These are phyloP conservation scores for Fusarium incarnatum DNA, from an alignment of 2,329 filamentous ascomycete species.

Conservation along the genomic window DNA sequence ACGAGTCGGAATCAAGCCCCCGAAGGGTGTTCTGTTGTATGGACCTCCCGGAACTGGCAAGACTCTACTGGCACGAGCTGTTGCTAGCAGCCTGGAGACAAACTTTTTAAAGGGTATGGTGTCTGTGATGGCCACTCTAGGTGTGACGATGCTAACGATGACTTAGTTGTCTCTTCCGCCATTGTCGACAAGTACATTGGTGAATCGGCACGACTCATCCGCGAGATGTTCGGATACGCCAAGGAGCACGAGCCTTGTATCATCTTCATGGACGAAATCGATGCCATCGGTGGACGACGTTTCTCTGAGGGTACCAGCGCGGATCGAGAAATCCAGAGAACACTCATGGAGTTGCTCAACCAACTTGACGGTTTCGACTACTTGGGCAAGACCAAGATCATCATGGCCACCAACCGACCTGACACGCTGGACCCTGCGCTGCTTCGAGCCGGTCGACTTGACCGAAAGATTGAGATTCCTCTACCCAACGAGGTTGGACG, in stretches of 20 bases:
- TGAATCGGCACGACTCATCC: slow-evolving; percentile 94
- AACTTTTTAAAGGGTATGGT: slow-evolving; percentile 93
- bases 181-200: slow-evolving; percentile 99
- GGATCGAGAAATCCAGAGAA: slow-evolving; percentile 97
- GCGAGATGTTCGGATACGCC: slow-evolving; percentile 99
- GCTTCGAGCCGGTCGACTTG: slow-evolving; percentile 90
- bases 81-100: slow-evolving; percentile 95
- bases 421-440: slow-evolving; percentile 95
- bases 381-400: slow-evolving; percentile 99
- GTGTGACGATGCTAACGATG: slow-evolving; percentile 34
- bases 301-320: slow-evolving; percentile 98
- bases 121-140: not conserved
- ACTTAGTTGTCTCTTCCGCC: slow-evolving; percentile 90
- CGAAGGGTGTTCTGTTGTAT: slow-evolving; percentile 96
- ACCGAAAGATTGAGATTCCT: slow-evolving; percentile 98
- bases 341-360: slow-evolving; percentile 98
- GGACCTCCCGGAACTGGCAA: slow-evolving; percentile 97
- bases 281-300: slow-evolving; percentile 94
- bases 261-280: slow-evolving; percentile 99
- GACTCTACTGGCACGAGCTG: slow-evolving; percentile 91
- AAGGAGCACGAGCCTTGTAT: slow-evolving; percentile 99
- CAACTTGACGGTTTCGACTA: slow-evolving; percentile 99
- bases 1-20: slow-evolving; percentile 97
- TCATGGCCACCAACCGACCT: slow-evolving; percentile 98
- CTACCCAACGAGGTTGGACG: slow-evolving; percentile 96